phyloP scores from a whole-genome alignment of 768 basidiomycete species.

The Termitomyces sp. region DNA sequence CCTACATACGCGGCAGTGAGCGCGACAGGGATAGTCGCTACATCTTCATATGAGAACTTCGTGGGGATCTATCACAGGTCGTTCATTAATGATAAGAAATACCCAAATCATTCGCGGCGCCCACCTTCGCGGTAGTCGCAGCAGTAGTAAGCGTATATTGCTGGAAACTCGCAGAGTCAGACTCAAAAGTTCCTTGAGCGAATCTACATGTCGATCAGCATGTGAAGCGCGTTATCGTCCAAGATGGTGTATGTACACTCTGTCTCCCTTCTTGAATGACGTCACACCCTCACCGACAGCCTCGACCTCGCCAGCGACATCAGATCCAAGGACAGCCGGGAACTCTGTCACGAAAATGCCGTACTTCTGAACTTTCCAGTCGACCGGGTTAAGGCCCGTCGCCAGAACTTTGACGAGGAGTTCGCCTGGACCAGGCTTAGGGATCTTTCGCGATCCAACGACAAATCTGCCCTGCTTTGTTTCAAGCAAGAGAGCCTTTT shows the following conservation, averaged over 20 bases:
- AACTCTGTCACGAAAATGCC: slow-evolving; percentile 35
- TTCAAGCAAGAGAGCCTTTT: slow-evolving; percentile 21
- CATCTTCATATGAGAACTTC: slow-evolving; percentile 34
- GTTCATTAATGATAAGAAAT: background rate
- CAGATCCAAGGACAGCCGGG: slow-evolving; percentile 45
- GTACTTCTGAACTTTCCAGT: slow-evolving; percentile 46
- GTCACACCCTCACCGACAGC: slow-evolving; percentile 49
- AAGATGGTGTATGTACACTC: slow-evolving; percentile 36
- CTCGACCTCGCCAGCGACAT: slow-evolving; percentile 48
- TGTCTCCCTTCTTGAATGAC: slow-evolving; percentile 47
- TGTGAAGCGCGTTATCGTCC: background rate
- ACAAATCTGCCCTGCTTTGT: slow-evolving; percentile 17
- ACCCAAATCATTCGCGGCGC: background rate
- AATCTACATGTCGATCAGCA: slow-evolving; percentile 22
- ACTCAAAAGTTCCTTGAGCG: slow-evolving; percentile 34
- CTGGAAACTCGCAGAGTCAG: slow-evolving; percentile 38
- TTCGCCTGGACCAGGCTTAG: slow-evolving; percentile 32
- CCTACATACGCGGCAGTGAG: slow-evolving; percentile 33
- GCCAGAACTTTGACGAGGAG: slow-evolving; percentile 38
- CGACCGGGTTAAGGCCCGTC: slow-evolving; percentile 43
- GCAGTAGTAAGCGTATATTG: slow-evolving; percentile 39
- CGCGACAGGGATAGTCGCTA: slow-evolving; percentile 35
- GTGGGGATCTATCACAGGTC: slow-evolving; percentile 28
- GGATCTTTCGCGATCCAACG: slow-evolving; percentile 8
- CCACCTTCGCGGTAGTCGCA: slow-evolving; percentile 37